These are phyloP conservation scores for Chiua sp. DNA, from an alignment of 1,284 basidiomycete species.

Conservation along the genomic window DNA sequence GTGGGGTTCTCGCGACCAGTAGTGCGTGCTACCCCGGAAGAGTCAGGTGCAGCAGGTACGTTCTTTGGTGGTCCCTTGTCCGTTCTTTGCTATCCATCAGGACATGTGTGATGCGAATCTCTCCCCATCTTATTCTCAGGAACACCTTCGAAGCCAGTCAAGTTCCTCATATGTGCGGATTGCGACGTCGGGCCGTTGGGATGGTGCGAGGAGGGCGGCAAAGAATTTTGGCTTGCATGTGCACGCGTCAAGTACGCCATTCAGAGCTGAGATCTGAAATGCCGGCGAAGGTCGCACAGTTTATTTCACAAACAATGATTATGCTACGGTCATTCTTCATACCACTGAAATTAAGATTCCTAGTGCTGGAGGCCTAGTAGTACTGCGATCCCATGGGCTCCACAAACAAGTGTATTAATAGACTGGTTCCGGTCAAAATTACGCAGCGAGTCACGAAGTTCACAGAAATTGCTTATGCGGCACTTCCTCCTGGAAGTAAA, in stretches of 20 bases:
- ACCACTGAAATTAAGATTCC: not conserved
- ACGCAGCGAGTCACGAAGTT: not conserved
- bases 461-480: constrained; percentile 7
- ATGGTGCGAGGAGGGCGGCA: constrained; percentile 81
- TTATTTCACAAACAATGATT: not conserved
- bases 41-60: constrained; percentile 10
- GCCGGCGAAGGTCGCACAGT: constrained; percentile 1
- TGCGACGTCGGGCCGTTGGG: constrained; percentile 93
- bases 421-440: not conserved
- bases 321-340: not conserved
- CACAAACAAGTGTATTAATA: no score
- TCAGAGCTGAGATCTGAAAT: not conserved
- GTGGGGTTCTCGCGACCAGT: constrained; percentile 82
- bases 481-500: constrained; percentile 1
- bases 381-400: no score
- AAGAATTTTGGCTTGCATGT: constrained; percentile 83
- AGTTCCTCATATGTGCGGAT: constrained; percentile 87
- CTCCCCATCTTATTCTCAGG: not conserved
- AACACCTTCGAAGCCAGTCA: constrained; percentile 52
- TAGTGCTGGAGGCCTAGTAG: not conserved
- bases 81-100: not conserved
- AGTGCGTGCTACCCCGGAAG: constrained; percentile 24
- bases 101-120: not conserved
- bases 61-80: not conserved
- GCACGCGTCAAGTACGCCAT: constrained; percentile 71